Evolutionary conservation across 345 rosid genomes (phyloP), one percentile per base, ranked within the genome.

Genomic region (Populus tremula): DNA sequence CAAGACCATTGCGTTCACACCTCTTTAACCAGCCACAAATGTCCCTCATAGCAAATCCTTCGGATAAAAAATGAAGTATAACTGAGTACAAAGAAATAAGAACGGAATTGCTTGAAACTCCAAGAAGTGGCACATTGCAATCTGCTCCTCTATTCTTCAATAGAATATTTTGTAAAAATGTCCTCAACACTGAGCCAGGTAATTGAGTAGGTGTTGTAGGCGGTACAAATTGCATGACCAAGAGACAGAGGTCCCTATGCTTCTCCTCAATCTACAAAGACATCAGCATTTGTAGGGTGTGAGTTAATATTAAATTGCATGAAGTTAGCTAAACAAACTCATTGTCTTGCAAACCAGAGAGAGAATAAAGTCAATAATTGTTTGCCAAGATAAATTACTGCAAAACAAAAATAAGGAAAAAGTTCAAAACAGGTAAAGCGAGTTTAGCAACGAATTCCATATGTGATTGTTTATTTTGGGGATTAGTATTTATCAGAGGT

Each of bases 121-220:
- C 97, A 70, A 91, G 89, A 78, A 94, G 93, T 76, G 93, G 89
- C 79, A 88, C 67, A 80, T 80, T 91, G 68, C 93, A 91, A 82
- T 93, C 96, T 77, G 94, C 92, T 71, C 98, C 99, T 73, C 96
- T 85, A 79, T 91, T 93, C 85, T 92, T 96, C 84, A 93, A 75
- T 71, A 96, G 82, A 80, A 96, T 86, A 79, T 93, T 93, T 84
- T 93, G 97, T 17, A 96, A 77, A 80, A 92, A 92, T 68, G 93
- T 87, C 89, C 98, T 88, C 77, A 96, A 92, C 66, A 91, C 91
- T 67, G 99, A 93, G 75, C 99, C 99, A 59, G 94, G 98, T 82
- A 92, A 86, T 83, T 88, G 98, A 23, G 94, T 87, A 72, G 94
- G 88, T 8, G 76, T 71, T 66, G 88, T 74, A 6, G 98, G 98